Base-by-base conservation (phyloP, 116 monocot species). In the Zostera marina region DNA sequence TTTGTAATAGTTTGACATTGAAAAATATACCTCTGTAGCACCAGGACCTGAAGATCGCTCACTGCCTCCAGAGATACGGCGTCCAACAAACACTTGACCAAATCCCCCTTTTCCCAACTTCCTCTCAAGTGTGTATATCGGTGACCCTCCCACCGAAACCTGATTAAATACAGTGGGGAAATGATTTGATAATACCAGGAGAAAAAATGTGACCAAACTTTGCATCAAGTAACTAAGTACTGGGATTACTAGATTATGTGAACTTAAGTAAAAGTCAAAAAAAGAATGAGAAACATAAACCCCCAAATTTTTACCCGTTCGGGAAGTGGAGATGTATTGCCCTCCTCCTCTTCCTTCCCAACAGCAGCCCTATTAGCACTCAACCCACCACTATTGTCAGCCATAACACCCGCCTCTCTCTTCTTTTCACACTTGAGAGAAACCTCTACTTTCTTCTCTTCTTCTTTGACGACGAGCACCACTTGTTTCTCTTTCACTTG, bases 61-160 rank as follows among this genome's bases (percentile, higher is more conserved):
- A 66, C 58, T 79, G 32, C 80, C 79, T 47, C 86, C 86, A 59
- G 80, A 68, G 7, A 87, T 63, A 44, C 87, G 78, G 13, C 92
- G 87, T 44, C 92, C 92, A 66, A 93, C 80, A 76, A 83, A 93
- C 68, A 93, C 92, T 61, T 87, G 92, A 45, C 92, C 92, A 76
- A 93, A 93, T 1, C 92, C 92, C 52, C 92, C 92, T 70, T 93
- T 93, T 0, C 92, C 92, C 48, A 93, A 66, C 62, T 87, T 93
- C 66, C 79, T 81, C 11, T 83, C 92, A 52, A 87, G 61, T 65
- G 74, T 83, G 66, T 93, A 93, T 1, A 63, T 10, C 26, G 92
- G 92, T 48, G 92, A 93, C 32, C 76, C 74, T 52, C 92, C 87
- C 15, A 93, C 84, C 48, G 83, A 83, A 42, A 93, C 87, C 92